phyloP scores from a whole-genome alignment of 208 protist genomes.

The Wallacemonas rigidus region DNA sequence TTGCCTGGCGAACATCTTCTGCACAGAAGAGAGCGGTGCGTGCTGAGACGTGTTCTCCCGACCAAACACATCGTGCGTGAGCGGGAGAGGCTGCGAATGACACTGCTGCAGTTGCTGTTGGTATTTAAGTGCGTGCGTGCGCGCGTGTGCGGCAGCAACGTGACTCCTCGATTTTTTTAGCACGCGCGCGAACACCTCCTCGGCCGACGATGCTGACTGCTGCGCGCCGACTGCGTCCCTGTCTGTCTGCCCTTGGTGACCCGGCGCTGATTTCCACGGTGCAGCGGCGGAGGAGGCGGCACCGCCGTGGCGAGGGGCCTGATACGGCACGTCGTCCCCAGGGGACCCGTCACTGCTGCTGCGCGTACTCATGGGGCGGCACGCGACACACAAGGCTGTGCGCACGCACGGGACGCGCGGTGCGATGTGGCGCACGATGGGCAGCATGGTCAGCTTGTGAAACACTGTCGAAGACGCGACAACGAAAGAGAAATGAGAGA shows the following conservation, averaged over 20 bases:
- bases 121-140: neutral
- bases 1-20: neutral
- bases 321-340: too few species aligned
- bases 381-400: too few species aligned
- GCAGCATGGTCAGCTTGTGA: too few species aligned
- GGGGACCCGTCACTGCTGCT: too few species aligned
- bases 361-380: too few species aligned
- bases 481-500: neutral
- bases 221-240: neutral
- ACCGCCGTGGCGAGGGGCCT: too few species aligned
- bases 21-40: neutral
- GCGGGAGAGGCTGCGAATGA: neutral
- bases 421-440: too few species aligned
- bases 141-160: neutral
- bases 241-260: neutral
- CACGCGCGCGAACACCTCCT: constrained; percentile 4
- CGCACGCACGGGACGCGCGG: too few species aligned
- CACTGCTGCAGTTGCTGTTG: neutral
- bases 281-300: neutral
- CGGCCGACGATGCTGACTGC: neutral
- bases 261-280: neutral
- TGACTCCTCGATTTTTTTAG: neutral
- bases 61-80: too few species aligned
- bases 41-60: too few species aligned
- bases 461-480: neutral